A percentile compares a stretch with the other conserved stretches of the same genome.
Evolutionary conservation across 306 rosid species (phyloP).

Genomic region (Herpetospermum pedunculosum): DNA sequence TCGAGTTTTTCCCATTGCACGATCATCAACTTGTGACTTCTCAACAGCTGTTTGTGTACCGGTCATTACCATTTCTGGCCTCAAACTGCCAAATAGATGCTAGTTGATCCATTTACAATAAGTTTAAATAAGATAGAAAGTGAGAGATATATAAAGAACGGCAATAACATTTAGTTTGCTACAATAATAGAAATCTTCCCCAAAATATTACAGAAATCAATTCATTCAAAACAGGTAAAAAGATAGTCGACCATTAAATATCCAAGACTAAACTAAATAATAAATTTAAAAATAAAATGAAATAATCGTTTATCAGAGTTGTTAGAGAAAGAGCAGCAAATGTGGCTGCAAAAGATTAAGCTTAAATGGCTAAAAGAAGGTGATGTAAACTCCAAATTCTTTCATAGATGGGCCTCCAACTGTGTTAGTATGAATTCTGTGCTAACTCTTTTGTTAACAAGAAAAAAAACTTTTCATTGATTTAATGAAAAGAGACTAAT

Average conservation of each 20-base stretch:
- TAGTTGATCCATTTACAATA: conserved; percentile 14
- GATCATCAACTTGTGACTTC: conserved; percentile 49
- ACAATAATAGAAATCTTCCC: neutral
- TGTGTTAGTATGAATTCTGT: neutral
- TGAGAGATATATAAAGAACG: neutral
- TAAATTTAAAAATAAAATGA: neutral
- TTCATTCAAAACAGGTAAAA: neutral
- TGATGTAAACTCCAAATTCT: neutral
- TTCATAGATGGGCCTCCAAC: neutral
- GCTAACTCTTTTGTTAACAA: no score
- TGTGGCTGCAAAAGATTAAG: neutral
- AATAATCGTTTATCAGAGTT: neutral
- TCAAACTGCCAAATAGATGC: conserved; percentile 33
- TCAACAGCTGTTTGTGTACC: conserved; percentile 28
- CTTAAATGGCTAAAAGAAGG: neutral
- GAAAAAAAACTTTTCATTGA: no score
- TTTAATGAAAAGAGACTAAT: no score
- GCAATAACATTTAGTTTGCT: neutral
- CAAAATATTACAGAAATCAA: neutral
- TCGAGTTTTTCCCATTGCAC: conserved; percentile 38
- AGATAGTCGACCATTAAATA: neutral
- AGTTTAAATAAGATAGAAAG: neutral
- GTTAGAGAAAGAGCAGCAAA: neutral
- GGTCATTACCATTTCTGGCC: conserved; percentile 19
- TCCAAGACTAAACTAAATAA: neutral